Evolutionary conservation across 768 basidiomycete genomes (phyloP), one percentile per base, ranked within the genome.

Genomic region (Boletus speciosus): DNA sequence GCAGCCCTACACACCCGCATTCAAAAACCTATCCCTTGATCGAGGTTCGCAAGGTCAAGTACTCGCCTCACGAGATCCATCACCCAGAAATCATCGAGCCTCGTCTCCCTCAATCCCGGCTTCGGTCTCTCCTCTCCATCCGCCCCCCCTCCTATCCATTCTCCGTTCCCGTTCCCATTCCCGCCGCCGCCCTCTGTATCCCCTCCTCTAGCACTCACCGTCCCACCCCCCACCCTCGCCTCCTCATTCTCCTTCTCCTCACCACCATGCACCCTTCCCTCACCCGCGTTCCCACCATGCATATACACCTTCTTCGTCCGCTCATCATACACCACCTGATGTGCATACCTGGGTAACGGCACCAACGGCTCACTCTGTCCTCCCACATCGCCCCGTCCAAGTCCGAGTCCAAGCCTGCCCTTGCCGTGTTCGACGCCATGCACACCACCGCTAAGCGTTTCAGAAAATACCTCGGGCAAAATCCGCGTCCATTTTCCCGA

Each of bases 21-120:
- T 29, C 32, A 44, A 0, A 31, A 60, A 23, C 29, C 12, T 8
- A n/a, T 19, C 35, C 41, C 19, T 32, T 1, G 10, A 7, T 21
- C 44, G 4, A 34, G 15, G 44, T 5, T n/a, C 5, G 4, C 16
- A 32, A 27, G 37, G 2, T 15, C 23, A 34, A 1, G 12, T 2
- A 45, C 79, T 35, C 54, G 89, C 90, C 88, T 80, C 58, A 77
- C 66, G 35, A 92, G 65, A 35, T 72, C 74, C 84, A 90, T 86
- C 66, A 74, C 77, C 90, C 90, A 93, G 57, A 93, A 84, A 67
- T 91, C 90, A 62, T 87, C 83, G 66, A 92, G 59, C 54, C 88
- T 74, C 53, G 67, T 74, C 59, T 82, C 80, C 50, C 67, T 57
- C 42, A 59, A 32, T 15, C 47, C 54, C 12, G 34, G 27, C 31